Conservation (phyloP, 176 grass and related monocot genomes). For the Saccharum spontaneum region DNA sequence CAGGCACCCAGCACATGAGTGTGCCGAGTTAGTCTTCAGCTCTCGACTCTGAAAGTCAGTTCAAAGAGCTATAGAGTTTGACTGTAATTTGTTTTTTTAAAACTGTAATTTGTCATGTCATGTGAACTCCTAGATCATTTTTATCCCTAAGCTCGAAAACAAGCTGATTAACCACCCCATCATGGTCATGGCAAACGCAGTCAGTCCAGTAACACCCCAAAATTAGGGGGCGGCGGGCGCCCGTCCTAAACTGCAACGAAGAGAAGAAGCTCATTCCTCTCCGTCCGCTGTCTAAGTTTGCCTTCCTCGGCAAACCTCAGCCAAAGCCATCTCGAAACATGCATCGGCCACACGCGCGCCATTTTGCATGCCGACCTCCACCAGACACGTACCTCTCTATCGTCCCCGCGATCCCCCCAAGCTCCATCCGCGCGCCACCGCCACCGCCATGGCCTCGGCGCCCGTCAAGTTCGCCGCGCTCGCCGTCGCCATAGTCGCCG, state of each 20-base stretch:
- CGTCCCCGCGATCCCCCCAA: not conserved
- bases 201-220: not conserved
- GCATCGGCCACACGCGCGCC: conserved; percentile 24
- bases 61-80: no score
- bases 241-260: not conserved
- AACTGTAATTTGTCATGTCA: no score
- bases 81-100: no score
- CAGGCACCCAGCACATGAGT: no score
- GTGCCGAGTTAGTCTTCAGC: no score
- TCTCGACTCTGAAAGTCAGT: no score
- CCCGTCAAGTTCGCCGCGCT: conserved; percentile 53
- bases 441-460: conserved; percentile 39
- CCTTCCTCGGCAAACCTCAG: conserved; percentile 26
- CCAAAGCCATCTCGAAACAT: conserved; percentile 14
- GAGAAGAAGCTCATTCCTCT: conserved; percentile 21
- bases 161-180: no score
- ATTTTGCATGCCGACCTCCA: conserved; percentile 46
- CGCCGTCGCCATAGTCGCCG: conserved; percentile 25
- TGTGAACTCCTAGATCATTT: no score
- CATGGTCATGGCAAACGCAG: not conserved
- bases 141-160: no score
- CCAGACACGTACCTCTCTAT: conserved; percentile 24
- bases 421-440: conserved; percentile 20
- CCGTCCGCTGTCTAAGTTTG: conserved; percentile 40
- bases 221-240: conserved; percentile 26